Evolutionary conservation across 768 basidiomycete genomes (phyloP).

Genomic region (Suillus decipiens): DNA sequence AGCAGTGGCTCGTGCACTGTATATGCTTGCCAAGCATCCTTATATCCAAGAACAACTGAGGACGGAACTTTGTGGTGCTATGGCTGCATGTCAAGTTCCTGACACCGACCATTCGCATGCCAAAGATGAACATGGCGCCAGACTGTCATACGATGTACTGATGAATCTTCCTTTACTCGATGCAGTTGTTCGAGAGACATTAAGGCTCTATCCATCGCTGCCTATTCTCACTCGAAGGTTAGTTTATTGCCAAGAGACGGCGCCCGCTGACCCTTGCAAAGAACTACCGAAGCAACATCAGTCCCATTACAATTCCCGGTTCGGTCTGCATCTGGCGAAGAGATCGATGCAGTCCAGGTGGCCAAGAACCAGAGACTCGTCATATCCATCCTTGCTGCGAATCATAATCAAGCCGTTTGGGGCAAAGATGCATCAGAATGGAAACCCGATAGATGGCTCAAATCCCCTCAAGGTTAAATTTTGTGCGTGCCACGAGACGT

Average conservation of each 20-base stretch:
- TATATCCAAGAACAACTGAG: slow-evolving; percentile 43
- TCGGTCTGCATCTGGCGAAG: slow-evolving; percentile 14
- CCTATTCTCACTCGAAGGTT: slow-evolving; percentile 41
- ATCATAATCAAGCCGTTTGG: slow-evolving; percentile 47
- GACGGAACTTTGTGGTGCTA: slow-evolving; percentile 33
- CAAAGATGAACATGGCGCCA: slow-evolving; percentile 18
- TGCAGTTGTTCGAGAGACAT: slow-evolving; percentile 42
- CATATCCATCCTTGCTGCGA: slow-evolving; percentile 42
- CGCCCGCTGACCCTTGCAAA: slow-evolving; percentile 19
- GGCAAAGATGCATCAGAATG: slow-evolving; percentile 42
- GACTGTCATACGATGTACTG: slow-evolving; percentile 41
- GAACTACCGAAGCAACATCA: slow-evolving; percentile 39
- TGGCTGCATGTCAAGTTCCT: background rate
- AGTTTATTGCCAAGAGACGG: slow-evolving; percentile 19
- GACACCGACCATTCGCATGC: slow-evolving; percentile 15
- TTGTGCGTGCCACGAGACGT: background rate
- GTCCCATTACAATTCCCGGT: slow-evolving; percentile 35
- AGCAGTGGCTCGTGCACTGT: slow-evolving; percentile 38
- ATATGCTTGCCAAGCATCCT: slow-evolving; percentile 36
- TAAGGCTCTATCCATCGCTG: slow-evolving; percentile 44
- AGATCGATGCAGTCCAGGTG: slow-evolving; percentile 33
- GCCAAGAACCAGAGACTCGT: slow-evolving; percentile 45
- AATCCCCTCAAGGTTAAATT: slow-evolving; percentile 8
- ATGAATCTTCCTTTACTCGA: slow-evolving; percentile 39
- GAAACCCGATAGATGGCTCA: slow-evolving; percentile 51